Evolutionary conservation across 352 stramenopile genomes (phyloP).

Genomic region (Phytophthora agathidicida): DNA sequence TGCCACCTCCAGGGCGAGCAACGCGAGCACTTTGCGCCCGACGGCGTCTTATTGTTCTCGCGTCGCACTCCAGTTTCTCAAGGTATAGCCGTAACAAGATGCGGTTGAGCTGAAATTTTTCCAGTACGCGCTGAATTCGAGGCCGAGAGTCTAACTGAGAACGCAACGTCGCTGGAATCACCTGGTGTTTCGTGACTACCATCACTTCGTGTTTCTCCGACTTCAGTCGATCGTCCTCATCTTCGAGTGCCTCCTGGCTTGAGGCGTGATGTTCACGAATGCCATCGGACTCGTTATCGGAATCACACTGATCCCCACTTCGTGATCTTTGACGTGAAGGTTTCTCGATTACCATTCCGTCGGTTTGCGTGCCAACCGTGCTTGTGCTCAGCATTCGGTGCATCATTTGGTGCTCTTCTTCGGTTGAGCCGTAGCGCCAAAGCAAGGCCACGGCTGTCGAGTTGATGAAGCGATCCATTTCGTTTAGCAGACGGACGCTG

Average conservation of each 20-base stretch:
- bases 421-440: conserved; percentile 67
- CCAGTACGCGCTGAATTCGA: conserved; percentile 58
- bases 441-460: conserved; percentile 67
- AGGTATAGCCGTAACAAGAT: conserved; percentile 53
- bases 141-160: conserved; percentile 55
- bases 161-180: conserved; percentile 56
- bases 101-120: conserved; percentile 48
- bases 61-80: conserved; percentile 66
- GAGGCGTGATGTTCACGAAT: neutral
- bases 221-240: conserved; percentile 6
- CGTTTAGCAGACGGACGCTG: conserved; percentile 51
- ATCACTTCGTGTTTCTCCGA: conserved; percentile 13
- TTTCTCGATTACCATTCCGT: conserved; percentile 13
- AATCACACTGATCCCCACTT: conserved; percentile 19
- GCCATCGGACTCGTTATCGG: conserved; percentile 24
- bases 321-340: conserved; percentile 10
- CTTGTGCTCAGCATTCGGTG: conserved; percentile 58
- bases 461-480: conserved; percentile 76
- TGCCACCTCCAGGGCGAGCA: neutral
- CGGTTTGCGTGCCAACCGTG: conserved; percentile 49
- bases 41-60: conserved; percentile 20
- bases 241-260: neutral
- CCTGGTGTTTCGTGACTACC: conserved; percentile 44
- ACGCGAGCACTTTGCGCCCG: conserved; percentile 22
- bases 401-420: conserved; percentile 55